phyloP scores from a whole-genome alignment of 768 basidiomycete genomes.

The Porphyrellus cyaneotinctus region DNA sequence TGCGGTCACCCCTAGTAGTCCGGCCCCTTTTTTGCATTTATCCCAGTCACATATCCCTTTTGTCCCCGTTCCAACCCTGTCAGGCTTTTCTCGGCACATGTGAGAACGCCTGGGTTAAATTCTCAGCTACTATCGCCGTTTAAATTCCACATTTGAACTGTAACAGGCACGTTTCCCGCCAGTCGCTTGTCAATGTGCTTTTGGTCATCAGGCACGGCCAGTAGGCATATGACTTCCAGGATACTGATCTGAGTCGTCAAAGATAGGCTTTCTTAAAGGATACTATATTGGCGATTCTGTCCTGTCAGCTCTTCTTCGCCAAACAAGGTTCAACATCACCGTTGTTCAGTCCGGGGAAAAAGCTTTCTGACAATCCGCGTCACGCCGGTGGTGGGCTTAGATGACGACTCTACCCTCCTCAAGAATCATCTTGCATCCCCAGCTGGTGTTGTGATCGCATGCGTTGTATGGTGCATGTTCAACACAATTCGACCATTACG shows the following conservation, averaged over 20 bases:
- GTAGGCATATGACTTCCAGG: slow-evolving; percentile 4
- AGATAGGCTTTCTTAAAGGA: no score
- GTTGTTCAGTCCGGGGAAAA: slow-evolving; percentile 17
- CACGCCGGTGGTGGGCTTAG: slow-evolving; percentile 36
- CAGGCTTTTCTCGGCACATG: no score
- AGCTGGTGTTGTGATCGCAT: slow-evolving; percentile 40
- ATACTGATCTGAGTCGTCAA: neutral
- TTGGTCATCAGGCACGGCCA: slow-evolving; percentile 21
- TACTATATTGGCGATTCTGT: slow-evolving; percentile 51
- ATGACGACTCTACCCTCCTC: slow-evolving; percentile 37
- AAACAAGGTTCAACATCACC: slow-evolving; percentile 40
- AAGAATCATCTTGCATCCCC: slow-evolving; percentile 40
- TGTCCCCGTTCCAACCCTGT: no score
- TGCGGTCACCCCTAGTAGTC: no score
- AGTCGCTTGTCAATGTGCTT: slow-evolving; percentile 11
- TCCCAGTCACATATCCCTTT: no score
- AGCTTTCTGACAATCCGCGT: slow-evolving; percentile 7
- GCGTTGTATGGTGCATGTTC: no score
- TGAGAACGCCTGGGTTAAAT: no score
- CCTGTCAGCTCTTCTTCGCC: slow-evolving; percentile 42
- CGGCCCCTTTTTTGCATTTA: no score
- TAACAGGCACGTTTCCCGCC: neutral
- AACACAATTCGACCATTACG: no score
- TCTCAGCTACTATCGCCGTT: neutral
- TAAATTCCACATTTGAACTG: neutral